phyloP scores from a whole-genome alignment of 176 grass and related monocot species.

The Cenchrus americanus region DNA sequence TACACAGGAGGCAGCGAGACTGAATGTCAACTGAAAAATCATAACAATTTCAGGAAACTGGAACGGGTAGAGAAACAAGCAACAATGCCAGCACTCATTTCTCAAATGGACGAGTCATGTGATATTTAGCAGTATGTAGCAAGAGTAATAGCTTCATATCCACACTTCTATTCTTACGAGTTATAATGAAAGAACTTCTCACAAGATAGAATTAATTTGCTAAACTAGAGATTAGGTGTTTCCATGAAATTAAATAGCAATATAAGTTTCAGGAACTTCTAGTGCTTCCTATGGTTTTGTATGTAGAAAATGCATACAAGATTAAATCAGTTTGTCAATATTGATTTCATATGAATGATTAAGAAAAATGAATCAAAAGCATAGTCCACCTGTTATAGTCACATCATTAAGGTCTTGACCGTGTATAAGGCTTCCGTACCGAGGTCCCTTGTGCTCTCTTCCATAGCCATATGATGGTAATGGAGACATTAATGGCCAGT shows the following conservation, averaged over 20 bases:
- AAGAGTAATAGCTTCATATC: conserved; percentile 30
- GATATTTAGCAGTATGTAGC: not conserved
- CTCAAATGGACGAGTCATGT: not conserved
- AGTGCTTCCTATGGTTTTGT: not conserved
- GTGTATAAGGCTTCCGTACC: conserved; percentile 97
- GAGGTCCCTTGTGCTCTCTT: conserved; percentile 83
- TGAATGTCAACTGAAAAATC: not conserved
- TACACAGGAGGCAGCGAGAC: conserved; percentile 15
- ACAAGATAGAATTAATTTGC: not conserved
- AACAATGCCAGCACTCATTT: not conserved
- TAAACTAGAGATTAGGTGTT: not conserved
- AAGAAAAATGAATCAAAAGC: conserved; percentile 19
- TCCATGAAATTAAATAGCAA: not conserved
- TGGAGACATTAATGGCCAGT: conserved; percentile 91
- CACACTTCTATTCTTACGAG: conserved; percentile 1
- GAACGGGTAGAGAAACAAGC: conserved; percentile 10
- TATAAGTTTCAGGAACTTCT: not conserved
- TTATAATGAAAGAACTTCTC: not conserved
- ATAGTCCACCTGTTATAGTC: conserved; percentile 78
- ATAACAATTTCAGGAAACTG: not conserved
- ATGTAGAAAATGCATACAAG: not conserved
- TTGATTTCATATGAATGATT: not conserved
- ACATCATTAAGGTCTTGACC: conserved; percentile 85
- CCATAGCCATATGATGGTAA: conserved; percentile 96
- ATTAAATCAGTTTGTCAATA: not conserved